These are phyloP conservation scores for Polytrichum commune DNA, from an alignment of 225 moss, liverwort and hornwort genomes.

Conservation along the genomic window DNA sequence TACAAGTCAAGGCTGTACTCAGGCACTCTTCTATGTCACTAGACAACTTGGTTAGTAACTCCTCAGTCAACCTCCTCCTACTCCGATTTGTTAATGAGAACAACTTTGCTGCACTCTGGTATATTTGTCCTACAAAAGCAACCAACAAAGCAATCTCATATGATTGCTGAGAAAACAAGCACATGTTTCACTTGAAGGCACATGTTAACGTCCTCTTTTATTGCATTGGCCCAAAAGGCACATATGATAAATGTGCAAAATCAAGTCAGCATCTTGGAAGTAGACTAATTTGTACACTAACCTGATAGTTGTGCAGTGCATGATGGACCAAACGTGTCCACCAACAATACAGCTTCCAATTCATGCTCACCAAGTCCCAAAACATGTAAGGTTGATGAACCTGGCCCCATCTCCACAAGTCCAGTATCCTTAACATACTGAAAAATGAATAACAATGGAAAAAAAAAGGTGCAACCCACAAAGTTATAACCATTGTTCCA, in stretches of 20 bases:
- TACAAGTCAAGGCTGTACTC: no score
- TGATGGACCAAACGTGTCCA: slow-evolving; percentile 32
- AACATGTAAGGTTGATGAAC: slow-evolving; percentile 63
- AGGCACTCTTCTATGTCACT: background rate
- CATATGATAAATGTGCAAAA: background rate
- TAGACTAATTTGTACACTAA: background rate
- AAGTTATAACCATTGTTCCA: no score
- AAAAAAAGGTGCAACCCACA: no score
- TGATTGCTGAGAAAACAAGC: no score
- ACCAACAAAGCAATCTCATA: no score
- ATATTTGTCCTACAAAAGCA: no score
- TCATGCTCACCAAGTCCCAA: slow-evolving; percentile 66
- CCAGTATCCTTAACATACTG: no score
- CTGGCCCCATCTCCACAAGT: slow-evolving; percentile 17
- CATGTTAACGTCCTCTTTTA: no score
- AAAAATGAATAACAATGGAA: no score
- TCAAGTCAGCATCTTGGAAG: background rate
- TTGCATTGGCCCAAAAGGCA: background rate
- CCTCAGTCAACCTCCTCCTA: background rate
- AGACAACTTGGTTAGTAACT: background rate
- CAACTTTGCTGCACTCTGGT: no score
- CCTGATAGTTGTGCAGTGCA: slow-evolving; percentile 25
- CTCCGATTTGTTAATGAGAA: no score
- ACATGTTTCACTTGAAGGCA: no score
- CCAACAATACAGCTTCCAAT: slow-evolving; percentile 57